These are phyloP conservation scores for Phalaenopsis equestris DNA, from an alignment of 106 monocot genomes.

Conservation along the genomic window DNA sequence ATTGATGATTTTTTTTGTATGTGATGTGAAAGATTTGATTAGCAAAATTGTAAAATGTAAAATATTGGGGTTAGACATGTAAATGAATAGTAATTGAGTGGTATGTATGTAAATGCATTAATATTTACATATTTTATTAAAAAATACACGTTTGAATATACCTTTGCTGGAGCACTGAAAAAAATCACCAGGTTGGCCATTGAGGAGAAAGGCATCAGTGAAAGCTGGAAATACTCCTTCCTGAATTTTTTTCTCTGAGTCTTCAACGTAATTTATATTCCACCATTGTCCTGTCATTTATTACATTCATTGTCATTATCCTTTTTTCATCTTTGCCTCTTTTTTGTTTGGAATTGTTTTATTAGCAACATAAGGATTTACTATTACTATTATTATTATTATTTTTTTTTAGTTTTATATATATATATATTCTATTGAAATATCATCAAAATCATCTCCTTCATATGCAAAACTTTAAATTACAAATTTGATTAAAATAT, in stretches of 20 bases:
- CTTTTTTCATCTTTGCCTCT: background rate
- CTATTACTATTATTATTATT: background rate
- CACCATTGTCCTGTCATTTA: conserved; percentile 69
- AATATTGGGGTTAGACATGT: too few species aligned
- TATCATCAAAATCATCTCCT: too few species aligned
- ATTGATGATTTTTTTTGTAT: too few species aligned
- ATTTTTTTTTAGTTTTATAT: background rate
- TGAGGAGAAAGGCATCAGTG: conserved; percentile 60
- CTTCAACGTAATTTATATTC: conserved; percentile 41
- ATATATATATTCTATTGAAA: background rate
- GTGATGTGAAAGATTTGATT: too few species aligned
- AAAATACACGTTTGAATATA: background rate
- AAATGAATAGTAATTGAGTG: too few species aligned
- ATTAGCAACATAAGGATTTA: too few species aligned
- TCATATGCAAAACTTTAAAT: too few species aligned
- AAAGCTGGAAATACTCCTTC: conserved; percentile 45
- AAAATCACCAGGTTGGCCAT: conserved; percentile 68
- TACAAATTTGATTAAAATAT: too few species aligned
- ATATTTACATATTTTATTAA: background rate
- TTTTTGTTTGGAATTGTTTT: background rate
- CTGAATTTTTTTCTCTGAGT: conserved; percentile 17
- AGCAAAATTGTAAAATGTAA: too few species aligned
- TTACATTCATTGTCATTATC: too few species aligned
- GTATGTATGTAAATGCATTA: too few species aligned
- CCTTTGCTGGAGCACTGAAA: conserved; percentile 57